Conservation (phyloP, 345 rosid species). For the Eucalyptus rudis region DNA sequence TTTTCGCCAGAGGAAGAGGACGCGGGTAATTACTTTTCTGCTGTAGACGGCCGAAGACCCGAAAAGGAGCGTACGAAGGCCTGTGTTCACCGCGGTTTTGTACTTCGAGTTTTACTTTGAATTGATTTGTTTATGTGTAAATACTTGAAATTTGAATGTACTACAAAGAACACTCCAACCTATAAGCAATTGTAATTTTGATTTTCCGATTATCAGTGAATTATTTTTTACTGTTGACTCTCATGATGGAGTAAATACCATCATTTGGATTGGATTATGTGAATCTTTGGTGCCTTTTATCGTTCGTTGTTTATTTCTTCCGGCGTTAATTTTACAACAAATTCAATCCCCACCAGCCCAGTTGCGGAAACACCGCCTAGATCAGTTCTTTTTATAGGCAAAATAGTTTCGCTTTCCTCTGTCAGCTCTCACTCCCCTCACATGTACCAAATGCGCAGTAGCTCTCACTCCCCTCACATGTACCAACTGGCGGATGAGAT, state of each 20-base stretch:
- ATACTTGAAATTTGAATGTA: background rate
- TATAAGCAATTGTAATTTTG: too few relatives aligned
- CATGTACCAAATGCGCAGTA: background rate
- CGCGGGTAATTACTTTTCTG: background rate
- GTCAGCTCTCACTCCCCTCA: background rate
- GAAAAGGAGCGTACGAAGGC: background rate
- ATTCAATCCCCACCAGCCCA: background rate
- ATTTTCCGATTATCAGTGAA: too few relatives aligned
- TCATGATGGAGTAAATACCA: rapidly evolving
- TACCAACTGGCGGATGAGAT: background rate
- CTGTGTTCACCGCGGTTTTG: background rate
- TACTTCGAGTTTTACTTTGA: background rate
- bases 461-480: background rate
- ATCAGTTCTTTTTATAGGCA: background rate
- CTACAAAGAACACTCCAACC: rapidly evolving
- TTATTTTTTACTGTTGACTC: too few relatives aligned
- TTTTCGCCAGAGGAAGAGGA: background rate
- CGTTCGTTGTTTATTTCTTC: too few relatives aligned
- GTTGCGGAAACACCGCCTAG: background rate
- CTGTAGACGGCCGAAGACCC: background rate
- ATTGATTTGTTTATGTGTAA: background rate
- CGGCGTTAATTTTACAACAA: background rate
- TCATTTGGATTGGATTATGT: background rate
- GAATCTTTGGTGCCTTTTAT: too few relatives aligned
- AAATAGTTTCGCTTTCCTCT: background rate